These are phyloP conservation scores for Cryptosporidium felis DNA, from an alignment of 169 alveolate genomes.

Conservation along the genomic window DNA sequence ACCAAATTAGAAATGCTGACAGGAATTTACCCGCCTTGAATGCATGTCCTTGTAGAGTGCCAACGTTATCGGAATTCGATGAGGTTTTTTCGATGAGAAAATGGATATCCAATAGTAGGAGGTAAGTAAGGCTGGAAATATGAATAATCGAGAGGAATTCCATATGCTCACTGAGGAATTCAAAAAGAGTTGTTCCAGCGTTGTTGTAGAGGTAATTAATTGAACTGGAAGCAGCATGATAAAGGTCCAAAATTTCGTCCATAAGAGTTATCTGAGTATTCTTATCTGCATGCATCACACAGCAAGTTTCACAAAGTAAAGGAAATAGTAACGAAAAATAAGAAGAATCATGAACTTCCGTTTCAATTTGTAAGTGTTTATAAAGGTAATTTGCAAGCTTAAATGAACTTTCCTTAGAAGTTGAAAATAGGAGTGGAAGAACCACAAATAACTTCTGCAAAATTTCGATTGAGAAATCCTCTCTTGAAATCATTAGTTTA, in stretches of 20 bases:
- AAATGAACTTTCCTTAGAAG: background rate
- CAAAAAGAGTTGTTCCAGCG: background rate
- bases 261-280: background rate
- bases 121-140: conserved; percentile 45
- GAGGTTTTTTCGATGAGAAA: background rate
- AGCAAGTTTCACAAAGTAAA: conserved; percentile 50
- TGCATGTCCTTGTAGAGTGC: background rate
- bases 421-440: conserved; percentile 10
- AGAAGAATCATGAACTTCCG: background rate
- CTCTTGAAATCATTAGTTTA: conserved; percentile 16
- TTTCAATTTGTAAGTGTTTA: background rate
- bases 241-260: conserved; percentile 6
- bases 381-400: background rate
- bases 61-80: background rate
- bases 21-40: conserved; percentile 33
- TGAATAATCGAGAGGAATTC: conserved; percentile 19
- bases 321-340: conserved; percentile 49
- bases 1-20: conserved; percentile 19
- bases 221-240: background rate
- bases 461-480: background rate
- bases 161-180: background rate
- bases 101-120: conserved; percentile 29
- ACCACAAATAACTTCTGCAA: conserved; percentile 27
- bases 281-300: conserved; percentile 25
- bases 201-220: background rate